Percentiles rank a stretch among this genome's conserved stretches.
Conservation (phyloP, 257 asterid genomes). For the Paulownia fortunei region DNA sequence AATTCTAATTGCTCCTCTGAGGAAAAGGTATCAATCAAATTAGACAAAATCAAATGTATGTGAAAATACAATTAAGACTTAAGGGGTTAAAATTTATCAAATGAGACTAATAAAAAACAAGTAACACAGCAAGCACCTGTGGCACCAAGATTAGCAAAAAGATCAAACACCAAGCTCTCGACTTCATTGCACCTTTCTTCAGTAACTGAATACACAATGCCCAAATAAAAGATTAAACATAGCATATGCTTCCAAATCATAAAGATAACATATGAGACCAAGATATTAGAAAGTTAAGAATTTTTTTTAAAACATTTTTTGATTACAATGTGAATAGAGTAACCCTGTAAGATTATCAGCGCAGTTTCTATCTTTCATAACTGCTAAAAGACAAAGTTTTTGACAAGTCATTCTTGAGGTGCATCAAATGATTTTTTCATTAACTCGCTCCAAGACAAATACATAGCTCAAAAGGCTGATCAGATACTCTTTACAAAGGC, state of each 20-base stretch:
- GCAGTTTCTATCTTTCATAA: background rate
- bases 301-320: background rate
- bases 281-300: background rate
- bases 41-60: background rate
- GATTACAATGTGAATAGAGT: background rate
- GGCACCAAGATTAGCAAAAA: constrained; percentile 98
- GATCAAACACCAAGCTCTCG: constrained; percentile 97
- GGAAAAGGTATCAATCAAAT: constrained; percentile 32
- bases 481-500: background rate
- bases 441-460: background rate
- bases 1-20: constrained; percentile 96
- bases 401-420: background rate
- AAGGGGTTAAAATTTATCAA: constrained; percentile 27
- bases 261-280: background rate
- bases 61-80: constrained; percentile 8
- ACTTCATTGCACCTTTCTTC: constrained; percentile 98
- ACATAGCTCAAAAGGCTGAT: background rate
- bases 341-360: background rate
- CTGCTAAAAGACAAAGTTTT: background rate
- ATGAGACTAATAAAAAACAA: constrained; percentile 1
- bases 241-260: background rate
- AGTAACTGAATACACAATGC: constrained; percentile 63
- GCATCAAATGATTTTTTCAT: constrained; percentile 5
- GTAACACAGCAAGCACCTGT: constrained; percentile 65
- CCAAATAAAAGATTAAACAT: constrained; percentile 25